Evolutionary conservation across 345 rosid genomes (phyloP).

Genomic region (Cardamine chenopodiifolia): DNA sequence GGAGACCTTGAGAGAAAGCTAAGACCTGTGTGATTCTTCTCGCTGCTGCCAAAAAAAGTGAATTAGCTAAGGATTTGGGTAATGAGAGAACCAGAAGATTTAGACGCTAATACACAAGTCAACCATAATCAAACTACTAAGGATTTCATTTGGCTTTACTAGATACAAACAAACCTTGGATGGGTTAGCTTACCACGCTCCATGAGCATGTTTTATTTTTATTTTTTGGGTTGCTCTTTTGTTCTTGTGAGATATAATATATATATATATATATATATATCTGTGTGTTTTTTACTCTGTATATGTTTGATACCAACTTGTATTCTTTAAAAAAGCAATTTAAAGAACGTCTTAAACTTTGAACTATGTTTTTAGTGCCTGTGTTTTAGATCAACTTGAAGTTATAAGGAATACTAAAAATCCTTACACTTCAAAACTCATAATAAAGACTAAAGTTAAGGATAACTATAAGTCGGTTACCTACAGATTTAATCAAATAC

Average conservation of each 20-base stretch:
- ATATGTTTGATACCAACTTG: slow-evolving; percentile 42
- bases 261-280: slow-evolving; percentile 34
- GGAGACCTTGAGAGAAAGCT: slow-evolving; percentile 75
- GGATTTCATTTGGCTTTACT: slow-evolving; percentile 37
- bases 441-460: too few relatives aligned
- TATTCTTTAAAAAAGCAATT: slow-evolving; percentile 33
- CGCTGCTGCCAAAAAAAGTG: slow-evolving; percentile 9
- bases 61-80: slow-evolving; percentile 25
- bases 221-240: slow-evolving; percentile 28
- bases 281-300: slow-evolving; percentile 36
- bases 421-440: too few relatives aligned
- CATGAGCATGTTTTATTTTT: background rate
- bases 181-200: slow-evolving; percentile 19
- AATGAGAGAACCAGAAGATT: slow-evolving; percentile 20
- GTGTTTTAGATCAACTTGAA: background rate
- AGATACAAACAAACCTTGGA: slow-evolving; percentile 24
- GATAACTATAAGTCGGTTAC: too few relatives aligned
- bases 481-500: too few relatives aligned
- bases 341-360: slow-evolving; percentile 18
- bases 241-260: slow-evolving; percentile 37
- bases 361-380: background rate
- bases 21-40: slow-evolving; percentile 8
- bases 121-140: slow-evolving; percentile 36
- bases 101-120: slow-evolving; percentile 31
- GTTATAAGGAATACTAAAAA: background rate